A percentile compares a stretch with the other conserved stretches of the same genome.
Conservation (phyloP, 805 yeast species). For the Wickerhamiella qilinensis region DNA sequence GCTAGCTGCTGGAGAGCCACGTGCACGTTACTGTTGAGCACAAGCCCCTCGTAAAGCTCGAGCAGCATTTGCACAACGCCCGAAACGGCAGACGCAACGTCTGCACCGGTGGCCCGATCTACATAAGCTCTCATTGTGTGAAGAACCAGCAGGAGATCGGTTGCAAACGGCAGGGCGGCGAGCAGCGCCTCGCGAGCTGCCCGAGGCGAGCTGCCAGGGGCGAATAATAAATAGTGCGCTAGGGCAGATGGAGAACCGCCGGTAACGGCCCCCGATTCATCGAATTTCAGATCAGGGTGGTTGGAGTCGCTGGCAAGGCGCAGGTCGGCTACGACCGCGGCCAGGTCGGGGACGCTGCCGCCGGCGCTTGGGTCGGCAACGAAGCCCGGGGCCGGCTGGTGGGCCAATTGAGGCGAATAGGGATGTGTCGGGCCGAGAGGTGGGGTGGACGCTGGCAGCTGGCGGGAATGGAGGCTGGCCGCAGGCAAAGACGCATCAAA, state of each 20-base stretch:
- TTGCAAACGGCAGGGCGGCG: background rate
- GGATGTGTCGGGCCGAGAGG: no score
- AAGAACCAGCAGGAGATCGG: background rate
- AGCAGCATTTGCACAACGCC: constrained; percentile 39
- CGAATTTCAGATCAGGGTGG: constrained; percentile 47
- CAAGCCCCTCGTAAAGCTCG: constrained; percentile 49
- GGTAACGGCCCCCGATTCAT: constrained; percentile 30
- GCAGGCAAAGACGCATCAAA: no score
- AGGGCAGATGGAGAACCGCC: constrained; percentile 55
- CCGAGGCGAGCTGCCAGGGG: constrained; percentile 21
- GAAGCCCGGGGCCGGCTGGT: no score
- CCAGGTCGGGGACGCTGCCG: no score
- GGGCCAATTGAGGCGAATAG: no score
- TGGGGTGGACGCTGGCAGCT: no score
- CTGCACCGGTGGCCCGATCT: background rate
- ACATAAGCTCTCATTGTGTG: background rate
- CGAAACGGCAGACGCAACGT: constrained; percentile 30
- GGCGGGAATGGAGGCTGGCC: no score
- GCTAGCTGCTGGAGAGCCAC: constrained; percentile 41
- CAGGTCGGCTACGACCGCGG: no score
- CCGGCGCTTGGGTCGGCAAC: no score
- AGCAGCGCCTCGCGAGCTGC: background rate
- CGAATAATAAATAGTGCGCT: constrained; percentile 56
- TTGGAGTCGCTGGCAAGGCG: no score
- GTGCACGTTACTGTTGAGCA: constrained; percentile 46